Base-by-base conservation (phyloP, 805 yeast species). In the Candida tammaniensis region DNA sequence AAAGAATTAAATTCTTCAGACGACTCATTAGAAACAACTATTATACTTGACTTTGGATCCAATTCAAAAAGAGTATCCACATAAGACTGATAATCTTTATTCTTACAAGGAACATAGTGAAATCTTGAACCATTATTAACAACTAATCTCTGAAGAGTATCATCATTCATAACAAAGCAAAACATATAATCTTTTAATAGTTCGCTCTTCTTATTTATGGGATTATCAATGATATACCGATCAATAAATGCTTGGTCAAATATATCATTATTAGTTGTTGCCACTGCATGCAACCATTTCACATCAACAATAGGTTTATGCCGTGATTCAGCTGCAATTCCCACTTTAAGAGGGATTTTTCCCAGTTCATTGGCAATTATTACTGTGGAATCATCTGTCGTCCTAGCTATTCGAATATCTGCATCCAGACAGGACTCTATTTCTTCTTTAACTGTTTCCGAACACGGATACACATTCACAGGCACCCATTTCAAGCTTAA, bases 401-500 rank as follows among this genome's bases (percentile, higher is more conserved):
- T 11, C 3, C 24, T 19, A 26, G 26, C 14, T 12, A 30, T 7
- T 17, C 35, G 22, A n/a, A n/a, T n/a, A n/a, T n/a, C n/a, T n/a
- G n/a, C n/a, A n/a, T n/a, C n/a, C n/a, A n/a, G n/a, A n/a, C n/a
- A 38, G 8, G 22, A 33, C 41, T 20, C 33, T 3, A 32, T 13
- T 16, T 20, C 25, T 21, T 14, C 10, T 7, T 20, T 14, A 4
- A 32, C 10, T 11, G 16, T 14, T 2, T 13, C 12, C 23, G 19
- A 14, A 26, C 6, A 16, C 2, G 23, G 17, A 29, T 21, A 36
- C 6, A 40, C 13, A 9, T 7, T 31, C 13, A 43, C 14, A 4
- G 47, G 44, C 3, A 21, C 14, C 48, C 48, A 44, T 7, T 26
- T 6, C 1, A 44, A 24, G 4, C 12, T 13, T 1, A 39, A 17